These are phyloP conservation scores for Pyrenochaeta sp. DNA, from an alignment of 2,329 filamentous ascomycete genomes.

Conservation along the genomic window DNA sequence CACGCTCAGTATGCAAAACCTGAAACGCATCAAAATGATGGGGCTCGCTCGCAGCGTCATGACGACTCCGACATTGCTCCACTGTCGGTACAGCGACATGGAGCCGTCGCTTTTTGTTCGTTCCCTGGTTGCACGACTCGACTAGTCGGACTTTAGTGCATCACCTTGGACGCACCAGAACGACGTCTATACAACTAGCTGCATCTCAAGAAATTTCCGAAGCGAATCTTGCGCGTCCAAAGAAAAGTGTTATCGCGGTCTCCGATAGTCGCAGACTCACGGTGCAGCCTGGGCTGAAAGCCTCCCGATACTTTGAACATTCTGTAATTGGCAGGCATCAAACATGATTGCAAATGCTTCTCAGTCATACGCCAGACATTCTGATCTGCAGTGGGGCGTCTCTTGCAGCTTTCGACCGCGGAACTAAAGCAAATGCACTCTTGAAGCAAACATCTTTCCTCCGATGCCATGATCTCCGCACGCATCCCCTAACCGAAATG, in stretches of 20 bases:
- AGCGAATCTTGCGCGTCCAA: conserved; percentile 24
- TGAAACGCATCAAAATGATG: conserved; percentile 28
- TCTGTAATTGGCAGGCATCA: background rate
- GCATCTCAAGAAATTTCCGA: conserved; percentile 25
- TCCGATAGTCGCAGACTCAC: conserved; percentile 7
- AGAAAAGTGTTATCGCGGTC: conserved; percentile 8
- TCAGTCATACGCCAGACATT: background rate
- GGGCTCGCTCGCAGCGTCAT: conserved; percentile 15
- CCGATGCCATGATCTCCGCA: conserved; percentile 29
- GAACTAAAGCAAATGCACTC: conserved; percentile 3
- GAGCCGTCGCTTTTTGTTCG: conserved; percentile 14
- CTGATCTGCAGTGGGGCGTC: background rate
- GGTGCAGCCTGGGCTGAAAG: background rate
- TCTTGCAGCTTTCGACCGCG: conserved; percentile 7
- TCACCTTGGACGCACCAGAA: conserved; percentile 16
- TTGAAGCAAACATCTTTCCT: conserved; percentile 8
- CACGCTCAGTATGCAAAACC: conserved; percentile 4
- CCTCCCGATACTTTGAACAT: background rate
- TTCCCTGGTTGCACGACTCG: conserved; percentile 12
- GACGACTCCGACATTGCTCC: conserved; percentile 21
- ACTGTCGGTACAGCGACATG: conserved; percentile 11
- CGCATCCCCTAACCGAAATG: conserved; percentile 33
- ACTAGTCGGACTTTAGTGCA: conserved; percentile 22
- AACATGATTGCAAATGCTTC: background rate
- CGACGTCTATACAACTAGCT: conserved; percentile 18